phyloP scores from a whole-genome alignment of 2,329 filamentous ascomycete species.

The Botryotinia calthae region DNA sequence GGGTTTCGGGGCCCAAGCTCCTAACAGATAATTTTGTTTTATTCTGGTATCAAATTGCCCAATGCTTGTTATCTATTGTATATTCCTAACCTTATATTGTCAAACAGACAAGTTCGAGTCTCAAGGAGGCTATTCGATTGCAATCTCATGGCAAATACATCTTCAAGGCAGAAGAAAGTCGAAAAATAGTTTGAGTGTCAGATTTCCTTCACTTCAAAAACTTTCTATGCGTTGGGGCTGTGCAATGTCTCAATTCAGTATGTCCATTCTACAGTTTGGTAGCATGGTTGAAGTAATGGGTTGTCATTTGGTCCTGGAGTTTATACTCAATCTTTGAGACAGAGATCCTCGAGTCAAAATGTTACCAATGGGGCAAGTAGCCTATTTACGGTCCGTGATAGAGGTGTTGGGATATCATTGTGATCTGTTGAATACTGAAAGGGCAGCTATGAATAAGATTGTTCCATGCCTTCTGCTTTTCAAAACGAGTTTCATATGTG shows the following conservation, averaged over 20 bases:
- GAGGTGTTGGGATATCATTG: not conserved
- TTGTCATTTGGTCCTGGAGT: not conserved
- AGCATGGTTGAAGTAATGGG: not conserved
- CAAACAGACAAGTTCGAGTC: not conserved
- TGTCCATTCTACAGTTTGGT: not conserved
- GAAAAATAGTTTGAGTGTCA: not conserved
- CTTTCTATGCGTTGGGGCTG: not conserved
- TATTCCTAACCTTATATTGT: not conserved
- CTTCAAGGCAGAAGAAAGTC: not conserved
- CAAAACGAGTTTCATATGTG: not conserved
- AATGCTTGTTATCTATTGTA: not conserved
- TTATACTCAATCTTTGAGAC: not conserved
- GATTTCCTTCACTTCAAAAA: not conserved
- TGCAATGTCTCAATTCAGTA: not conserved
- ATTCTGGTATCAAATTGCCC: not conserved
- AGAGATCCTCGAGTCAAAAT: not conserved
- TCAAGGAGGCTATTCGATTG: not conserved
- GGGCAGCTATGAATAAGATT: not conserved
- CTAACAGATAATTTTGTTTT: not conserved
- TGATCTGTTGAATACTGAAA: not conserved
- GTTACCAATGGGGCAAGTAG: not conserved
- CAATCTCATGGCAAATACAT: not conserved
- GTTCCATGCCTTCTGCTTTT: not conserved
- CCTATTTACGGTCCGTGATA: not conserved
- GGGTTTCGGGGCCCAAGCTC: slow-evolving; percentile 1